Evolutionary conservation across 768 basidiomycete genomes (phyloP).

Genomic region (Lactifluus piperatus): DNA sequence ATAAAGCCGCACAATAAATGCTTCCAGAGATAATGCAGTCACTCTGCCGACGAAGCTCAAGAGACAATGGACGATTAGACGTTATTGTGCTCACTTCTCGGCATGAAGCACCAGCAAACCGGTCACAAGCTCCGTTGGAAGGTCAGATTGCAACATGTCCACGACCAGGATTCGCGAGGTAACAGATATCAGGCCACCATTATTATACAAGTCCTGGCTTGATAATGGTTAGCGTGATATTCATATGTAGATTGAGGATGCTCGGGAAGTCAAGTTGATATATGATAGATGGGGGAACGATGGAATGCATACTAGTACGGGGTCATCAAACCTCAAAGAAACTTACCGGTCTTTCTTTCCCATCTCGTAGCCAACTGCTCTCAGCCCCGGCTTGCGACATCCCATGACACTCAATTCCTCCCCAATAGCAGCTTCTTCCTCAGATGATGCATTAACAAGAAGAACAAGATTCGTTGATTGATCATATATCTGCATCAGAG

Average conservation of each 20-base stretch:
- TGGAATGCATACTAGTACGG: not conserved
- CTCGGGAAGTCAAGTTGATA: not conserved
- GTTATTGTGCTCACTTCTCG: slow-evolving; percentile 52
- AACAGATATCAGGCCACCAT: slow-evolving; percentile 83
- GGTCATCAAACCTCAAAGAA: too few species aligned
- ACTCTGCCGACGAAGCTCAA: slow-evolving; percentile 41
- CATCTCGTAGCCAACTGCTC: slow-evolving; percentile 78
- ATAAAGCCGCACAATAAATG: slow-evolving; percentile 88
- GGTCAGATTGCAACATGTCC: slow-evolving; percentile 82
- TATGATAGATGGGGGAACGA: not conserved
- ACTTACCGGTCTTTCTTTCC: slow-evolving; percentile 67
- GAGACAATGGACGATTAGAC: not conserved
- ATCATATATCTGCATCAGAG: slow-evolving; percentile 89
- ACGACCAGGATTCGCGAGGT: slow-evolving; percentile 93
- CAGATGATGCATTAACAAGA: slow-evolving; percentile 72
- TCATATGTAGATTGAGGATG: not conserved
- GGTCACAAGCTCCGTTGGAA: slow-evolving; percentile 79
- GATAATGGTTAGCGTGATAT: not conserved
- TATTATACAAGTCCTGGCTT: slow-evolving; percentile 75
- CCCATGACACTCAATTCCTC: slow-evolving; percentile 92
- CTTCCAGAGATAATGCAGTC: slow-evolving; percentile 75
- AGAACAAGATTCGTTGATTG: slow-evolving; percentile 75
- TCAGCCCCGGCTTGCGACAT: slow-evolving; percentile 75
- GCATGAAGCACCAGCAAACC: slow-evolving; percentile 88
- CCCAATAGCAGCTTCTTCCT: slow-evolving; percentile 86